Evolutionary conservation across 805 yeast species (phyloP).

Genomic region (Scheffersomyces lignosus): DNA sequence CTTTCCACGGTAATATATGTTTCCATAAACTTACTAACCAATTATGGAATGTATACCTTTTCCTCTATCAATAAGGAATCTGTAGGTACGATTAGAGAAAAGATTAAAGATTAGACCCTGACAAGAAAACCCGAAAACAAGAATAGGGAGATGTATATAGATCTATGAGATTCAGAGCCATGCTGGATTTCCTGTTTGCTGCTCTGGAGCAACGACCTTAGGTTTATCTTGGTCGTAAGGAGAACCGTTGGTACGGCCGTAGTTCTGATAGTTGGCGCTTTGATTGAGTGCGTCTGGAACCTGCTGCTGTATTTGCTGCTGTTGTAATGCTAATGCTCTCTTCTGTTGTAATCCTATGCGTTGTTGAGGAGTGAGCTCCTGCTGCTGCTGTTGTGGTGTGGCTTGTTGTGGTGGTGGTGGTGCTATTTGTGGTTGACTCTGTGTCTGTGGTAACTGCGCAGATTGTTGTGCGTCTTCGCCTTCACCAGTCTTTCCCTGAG

Average conservation of each 20-base stretch:
- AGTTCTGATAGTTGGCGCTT: neutral
- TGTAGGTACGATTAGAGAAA: too few relatives aligned
- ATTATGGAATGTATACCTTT: too few relatives aligned
- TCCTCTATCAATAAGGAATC: too few relatives aligned
- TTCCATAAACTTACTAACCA: too few relatives aligned
- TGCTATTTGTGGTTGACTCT: slow-evolving; percentile 1
- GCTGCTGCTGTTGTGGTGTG: slow-evolving; percentile 15
- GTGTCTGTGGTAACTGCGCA: slow-evolving; percentile 1
- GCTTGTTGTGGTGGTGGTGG: slow-evolving; percentile 14
- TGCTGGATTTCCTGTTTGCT: neutral
- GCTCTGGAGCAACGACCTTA: neutral
- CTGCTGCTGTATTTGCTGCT: slow-evolving; percentile 17
- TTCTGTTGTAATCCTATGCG: slow-evolving; percentile 5
- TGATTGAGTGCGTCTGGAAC: neutral
- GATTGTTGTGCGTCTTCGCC: slow-evolving; percentile 17
- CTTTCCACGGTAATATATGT: too few relatives aligned
- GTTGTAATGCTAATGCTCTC: slow-evolving; percentile 5
- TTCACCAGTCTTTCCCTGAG: slow-evolving; percentile 35
- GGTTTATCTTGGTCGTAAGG: neutral
- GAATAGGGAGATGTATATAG: neutral
- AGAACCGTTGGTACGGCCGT: neutral
- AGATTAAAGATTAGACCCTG: too few relatives aligned
- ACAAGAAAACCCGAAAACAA: too few relatives aligned
- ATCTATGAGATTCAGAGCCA: neutral
- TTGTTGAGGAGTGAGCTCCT: slow-evolving; percentile 2